Evolutionary conservation across 495 filamentous ascomycete genomes (phyloP), one percentile per base, ranked within the genome.

Genomic region (Sabuloglossum arenarium): DNA sequence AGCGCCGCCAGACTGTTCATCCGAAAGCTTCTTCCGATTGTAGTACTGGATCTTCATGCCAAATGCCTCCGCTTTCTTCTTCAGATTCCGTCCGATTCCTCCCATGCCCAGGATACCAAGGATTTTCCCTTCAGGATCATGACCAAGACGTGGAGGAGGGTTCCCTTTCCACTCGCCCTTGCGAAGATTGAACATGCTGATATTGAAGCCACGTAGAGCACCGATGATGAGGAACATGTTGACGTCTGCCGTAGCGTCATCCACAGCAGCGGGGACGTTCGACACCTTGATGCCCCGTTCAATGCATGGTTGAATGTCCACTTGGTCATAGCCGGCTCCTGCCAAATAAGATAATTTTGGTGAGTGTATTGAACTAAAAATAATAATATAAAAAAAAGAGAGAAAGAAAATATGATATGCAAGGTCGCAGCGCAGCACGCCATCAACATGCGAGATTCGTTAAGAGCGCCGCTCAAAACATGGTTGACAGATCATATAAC

Each of bases 101-200:
- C 88, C 88, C 77, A 89, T 88, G 1, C 88, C 88, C 60, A 91
- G 75, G 60, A 94, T 80, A 21, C 86, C 87, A 0, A 93, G 73
- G 0, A 75, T 69, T 64, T 89, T 88, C 14, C 75, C 77, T 57
- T 79, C 70, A 8, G 86, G 86, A 60, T 86, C 83, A 58, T 76
- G 78, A 29, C 77, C 79, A 21, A 82, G 68, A 6, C 70, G 70
- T 59, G 75, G 63, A 12, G 70, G 69, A 59, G 75, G 63, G 29
- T 71, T 61, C 46, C 77, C 70, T 46, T 69, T 70, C 74, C 73
- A 80, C 62, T 74, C 63, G 52, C 72, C 63, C 25, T 63, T 58
- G 9, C 63, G 62, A 34, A 66, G 58, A 28, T 60, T 62, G 14
- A 65, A 58, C 63, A 68, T 64, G 29, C 64, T 61, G 62, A 78